Base-by-base conservation (phyloP, 805 yeast genomes). In the Cyberlindnera mycetangii region DNA sequence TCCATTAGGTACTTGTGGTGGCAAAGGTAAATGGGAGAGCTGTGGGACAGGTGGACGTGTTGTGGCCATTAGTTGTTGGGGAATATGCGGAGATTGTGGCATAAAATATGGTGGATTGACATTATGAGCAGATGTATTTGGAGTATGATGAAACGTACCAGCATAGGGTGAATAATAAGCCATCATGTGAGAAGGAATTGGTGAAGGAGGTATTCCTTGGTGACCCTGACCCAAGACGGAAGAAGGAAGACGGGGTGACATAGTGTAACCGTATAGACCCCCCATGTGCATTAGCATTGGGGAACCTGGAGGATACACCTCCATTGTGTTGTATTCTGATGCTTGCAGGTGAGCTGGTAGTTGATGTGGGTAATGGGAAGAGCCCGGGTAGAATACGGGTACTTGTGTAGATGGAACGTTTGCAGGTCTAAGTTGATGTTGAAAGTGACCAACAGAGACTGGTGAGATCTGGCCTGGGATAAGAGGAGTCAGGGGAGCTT, bases 31-130 rank as follows among this genome's bases (percentile, higher is more conserved):
- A 16, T 37, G 32, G n/a, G 47, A 21, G 10, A 37, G 28, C 19
- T 37, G 42, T 21, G 47, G 47, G 7, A 32, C 35, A 16, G 48
- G 39, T 9, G 45, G 22, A 10, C 32, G 34, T 32, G 41, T 17
- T 14, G 41, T 14, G 16, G 32, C 8, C 32, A 42, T 21, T 33
- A 47, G 39, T 20, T 34, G 33, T 21, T 14, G 39, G n/a, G n/a
- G n/a, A n/a, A n/a, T n/a, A n/a, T n/a, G n/a, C n/a, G 22, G 41
- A 21, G 32, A 30, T 27, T 33, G 30, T 25, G 28, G 28, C 5
- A 25, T 25, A n/a, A 25, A 25, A 10, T 11, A 25, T 10, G 7
- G 14, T 19, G 37, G 34, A 32, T 25, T 12, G 10, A 12, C 28
- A 10, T 10, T 10, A n/a, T n/a, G n/a, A 4, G 28, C 5, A 25